These are phyloP conservation scores for Dothistroma pini DNA, from an alignment of 2,329 filamentous ascomycete genomes.

Conservation along the genomic window DNA sequence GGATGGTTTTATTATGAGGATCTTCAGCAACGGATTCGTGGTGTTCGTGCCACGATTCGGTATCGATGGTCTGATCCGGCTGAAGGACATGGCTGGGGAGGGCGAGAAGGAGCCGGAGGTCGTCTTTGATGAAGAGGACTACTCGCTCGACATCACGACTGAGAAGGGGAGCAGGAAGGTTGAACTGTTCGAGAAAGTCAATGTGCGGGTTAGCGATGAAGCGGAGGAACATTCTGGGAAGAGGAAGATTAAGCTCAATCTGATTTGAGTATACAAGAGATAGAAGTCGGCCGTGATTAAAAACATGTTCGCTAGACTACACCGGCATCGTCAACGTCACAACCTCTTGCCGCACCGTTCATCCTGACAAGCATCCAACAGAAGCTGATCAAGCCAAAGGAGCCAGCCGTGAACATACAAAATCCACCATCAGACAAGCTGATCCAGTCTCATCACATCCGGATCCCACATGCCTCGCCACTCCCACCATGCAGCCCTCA, in stretches of 20 bases:
- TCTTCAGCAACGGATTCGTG: conserved; percentile 96
- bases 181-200: conserved; percentile 89
- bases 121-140: conserved; percentile 81
- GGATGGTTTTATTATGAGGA: conserved; percentile 93
- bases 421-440: no score
- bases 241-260: conserved; percentile 74
- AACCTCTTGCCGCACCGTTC: no score
- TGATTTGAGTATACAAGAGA: conserved; percentile 34
- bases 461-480: no score
- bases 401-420: no score
- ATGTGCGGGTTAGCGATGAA: conserved; percentile 83
- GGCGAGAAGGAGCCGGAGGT: conserved; percentile 67
- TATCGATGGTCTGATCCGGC: conserved; percentile 84
- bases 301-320: not conserved
- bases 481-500: not conserved
- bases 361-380: no score
- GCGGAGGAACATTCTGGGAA: conserved; percentile 96
- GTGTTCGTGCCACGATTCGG: conserved; percentile 95
- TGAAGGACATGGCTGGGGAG: conserved; percentile 67
- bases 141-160: conserved; percentile 61
- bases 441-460: no score
- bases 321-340: no score
- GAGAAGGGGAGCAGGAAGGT: conserved; percentile 50
- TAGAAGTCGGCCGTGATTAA: not conserved
- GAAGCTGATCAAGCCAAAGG: no score